These are phyloP conservation scores for Nicotiana attenuata DNA, from an alignment of 257 asterid species.

Conservation along the genomic window DNA sequence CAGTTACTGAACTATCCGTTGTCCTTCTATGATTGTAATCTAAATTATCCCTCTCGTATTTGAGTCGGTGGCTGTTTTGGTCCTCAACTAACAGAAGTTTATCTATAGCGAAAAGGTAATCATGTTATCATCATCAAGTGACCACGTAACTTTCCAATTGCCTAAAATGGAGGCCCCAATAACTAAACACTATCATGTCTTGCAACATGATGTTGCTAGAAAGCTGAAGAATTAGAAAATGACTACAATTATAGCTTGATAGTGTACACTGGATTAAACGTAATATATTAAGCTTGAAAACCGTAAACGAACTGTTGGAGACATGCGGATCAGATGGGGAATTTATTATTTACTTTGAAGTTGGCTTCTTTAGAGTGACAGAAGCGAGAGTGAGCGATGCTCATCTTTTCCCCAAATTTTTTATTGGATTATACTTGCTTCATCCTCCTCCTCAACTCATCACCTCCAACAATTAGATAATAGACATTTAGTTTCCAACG, in stretches of 20 bases:
- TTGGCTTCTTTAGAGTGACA: background rate
- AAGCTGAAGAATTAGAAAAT: background rate
- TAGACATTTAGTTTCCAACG: background rate
- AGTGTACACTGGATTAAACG: background rate
- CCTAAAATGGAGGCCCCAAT: background rate
- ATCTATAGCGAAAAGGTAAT: background rate
- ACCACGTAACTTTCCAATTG: background rate
- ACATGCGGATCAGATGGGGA: background rate
- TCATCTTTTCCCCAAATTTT: too few species aligned
- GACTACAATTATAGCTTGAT: background rate
- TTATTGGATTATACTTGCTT: background rate
- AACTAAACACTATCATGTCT: background rate
- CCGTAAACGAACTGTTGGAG: background rate
- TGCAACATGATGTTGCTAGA: background rate
- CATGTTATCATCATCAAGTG: background rate
- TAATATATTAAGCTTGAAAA: background rate
- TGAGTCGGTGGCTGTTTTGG: background rate
- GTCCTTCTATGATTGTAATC: background rate
- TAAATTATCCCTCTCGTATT: background rate
- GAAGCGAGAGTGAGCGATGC: background rate
- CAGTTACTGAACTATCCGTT: background rate
- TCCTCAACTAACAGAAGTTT: background rate
- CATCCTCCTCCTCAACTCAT: background rate
- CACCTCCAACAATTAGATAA: background rate
- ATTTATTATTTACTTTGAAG: background rate